phyloP scores from a whole-genome alignment of 176 grass and related monocot genomes.

The Eragrostis curvula region DNA sequence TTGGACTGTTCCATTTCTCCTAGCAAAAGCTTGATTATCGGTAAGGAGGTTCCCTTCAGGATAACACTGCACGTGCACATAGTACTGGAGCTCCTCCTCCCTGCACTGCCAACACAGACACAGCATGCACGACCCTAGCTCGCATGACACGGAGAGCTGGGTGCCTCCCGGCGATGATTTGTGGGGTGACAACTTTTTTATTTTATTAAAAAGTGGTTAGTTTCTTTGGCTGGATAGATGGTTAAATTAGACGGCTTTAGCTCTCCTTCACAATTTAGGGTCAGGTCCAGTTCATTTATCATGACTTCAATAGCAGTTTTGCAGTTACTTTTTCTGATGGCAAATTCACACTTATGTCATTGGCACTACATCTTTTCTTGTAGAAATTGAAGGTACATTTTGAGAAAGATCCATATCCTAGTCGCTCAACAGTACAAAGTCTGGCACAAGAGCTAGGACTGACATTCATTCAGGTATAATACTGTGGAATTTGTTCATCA shows the following conservation, averaged over 20 bases:
- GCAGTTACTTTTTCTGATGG: neutral
- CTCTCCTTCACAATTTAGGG: neutral
- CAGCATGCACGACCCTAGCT: neutral
- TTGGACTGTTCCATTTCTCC: neutral
- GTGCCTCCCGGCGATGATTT: neutral
- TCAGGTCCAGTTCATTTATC: neutral
- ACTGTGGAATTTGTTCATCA: neutral
- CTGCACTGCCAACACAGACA: neutral
- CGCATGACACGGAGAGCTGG: neutral
- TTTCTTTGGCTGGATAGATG: neutral
- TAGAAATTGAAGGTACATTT: constrained; percentile 62
- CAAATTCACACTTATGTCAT: constrained; percentile 5
- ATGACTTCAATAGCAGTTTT: neutral
- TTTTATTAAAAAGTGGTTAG: neutral
- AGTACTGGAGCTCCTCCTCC: too few relatives aligned
- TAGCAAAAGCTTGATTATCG: neutral
- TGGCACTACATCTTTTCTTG: constrained; percentile 14
- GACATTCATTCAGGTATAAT: constrained; percentile 58
- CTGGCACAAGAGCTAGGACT: constrained; percentile 64
- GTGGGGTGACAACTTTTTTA: neutral
- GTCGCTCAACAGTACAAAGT: constrained; percentile 52
- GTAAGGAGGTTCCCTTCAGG: neutral
- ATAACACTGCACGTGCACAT: neutral
- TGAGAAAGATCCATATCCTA: constrained; percentile 73
- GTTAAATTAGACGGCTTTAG: neutral